A percentile compares a stretch with the other conserved stretches of the same genome.
These are phyloP conservation scores for Capronia epimyces DNA, from an alignment of 2,329 filamentous ascomycete species.

Conservation along the genomic window DNA sequence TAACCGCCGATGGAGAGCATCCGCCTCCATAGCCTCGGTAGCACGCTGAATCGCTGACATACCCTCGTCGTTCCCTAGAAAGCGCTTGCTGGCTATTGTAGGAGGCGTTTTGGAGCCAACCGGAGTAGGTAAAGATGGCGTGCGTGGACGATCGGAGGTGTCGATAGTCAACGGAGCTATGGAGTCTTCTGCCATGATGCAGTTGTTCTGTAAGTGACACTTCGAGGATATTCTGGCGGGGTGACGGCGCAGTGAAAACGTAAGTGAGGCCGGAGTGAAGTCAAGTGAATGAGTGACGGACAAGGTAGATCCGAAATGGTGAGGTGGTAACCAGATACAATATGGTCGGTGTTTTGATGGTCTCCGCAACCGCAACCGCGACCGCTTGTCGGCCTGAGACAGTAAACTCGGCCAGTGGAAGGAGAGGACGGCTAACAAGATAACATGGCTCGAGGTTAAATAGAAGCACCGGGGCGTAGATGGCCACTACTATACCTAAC, in stretches of 20 bases:
- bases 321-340: neutral
- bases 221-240: neutral
- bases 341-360: conserved; percentile 11
- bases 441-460: neutral
- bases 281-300: neutral
- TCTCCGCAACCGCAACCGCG: conserved; percentile 22
- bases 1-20: conserved; percentile 55
- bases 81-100: conserved; percentile 48
- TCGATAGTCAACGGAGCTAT: conserved; percentile 10
- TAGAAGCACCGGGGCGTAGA: neutral
- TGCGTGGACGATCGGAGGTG: conserved; percentile 31
- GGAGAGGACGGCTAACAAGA: neutral
- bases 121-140: conserved; percentile 49
- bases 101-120: conserved; percentile 58
- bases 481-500: neutral
- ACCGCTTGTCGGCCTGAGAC: conserved; percentile 13
- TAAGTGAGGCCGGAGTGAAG: conserved; percentile 5
- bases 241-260: conserved; percentile 3
- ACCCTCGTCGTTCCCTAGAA: conserved; percentile 14
- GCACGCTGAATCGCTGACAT: conserved; percentile 31
- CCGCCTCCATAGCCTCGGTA: conserved; percentile 54
- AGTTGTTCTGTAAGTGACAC: neutral
- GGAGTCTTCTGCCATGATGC: conserved; percentile 23
- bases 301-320: neutral
- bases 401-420: neutral